Conservation (phyloP, 2,329 filamentous ascomycete genomes). For the Nothomitra cinnamomea region DNA sequence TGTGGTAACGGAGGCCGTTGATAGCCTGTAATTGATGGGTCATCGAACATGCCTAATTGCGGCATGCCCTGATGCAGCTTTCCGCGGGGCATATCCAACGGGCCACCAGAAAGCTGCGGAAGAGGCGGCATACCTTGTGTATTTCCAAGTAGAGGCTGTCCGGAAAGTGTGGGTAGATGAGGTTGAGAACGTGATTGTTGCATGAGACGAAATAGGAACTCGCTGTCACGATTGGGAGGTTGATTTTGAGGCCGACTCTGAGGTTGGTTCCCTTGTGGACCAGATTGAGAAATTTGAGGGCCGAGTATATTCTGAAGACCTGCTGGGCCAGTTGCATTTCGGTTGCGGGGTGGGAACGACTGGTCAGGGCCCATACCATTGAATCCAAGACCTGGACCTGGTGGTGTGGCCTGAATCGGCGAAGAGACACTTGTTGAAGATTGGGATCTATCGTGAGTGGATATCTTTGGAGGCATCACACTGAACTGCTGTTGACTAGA, state of each 20-base stretch:
- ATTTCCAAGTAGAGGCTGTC: not conserved
- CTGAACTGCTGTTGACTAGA: slow-evolving; percentile 28
- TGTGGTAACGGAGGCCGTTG: not conserved
- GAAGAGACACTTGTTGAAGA: slow-evolving; percentile 39
- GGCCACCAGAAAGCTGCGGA: slow-evolving; percentile 1
- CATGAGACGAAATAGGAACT: slow-evolving; percentile 78
- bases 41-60: not conserved
- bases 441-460: slow-evolving; percentile 46
- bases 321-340: slow-evolving; percentile 16
- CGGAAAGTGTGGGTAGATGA: not conserved
- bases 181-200: slow-evolving; percentile 28
- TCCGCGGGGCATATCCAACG: not conserved
- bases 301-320: slow-evolving; percentile 15
- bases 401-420: slow-evolving; percentile 30
- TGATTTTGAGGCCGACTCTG: not conserved
- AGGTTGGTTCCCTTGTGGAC: not conserved
- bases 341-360: slow-evolving; percentile 17
- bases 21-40: slow-evolving; percentile 1
- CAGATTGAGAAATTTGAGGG: slow-evolving; percentile 19
- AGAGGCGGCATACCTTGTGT: not conserved
- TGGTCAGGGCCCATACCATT: not conserved
- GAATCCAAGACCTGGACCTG: slow-evolving; percentile 22
- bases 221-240: slow-evolving; percentile 46
- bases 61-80: not conserved
- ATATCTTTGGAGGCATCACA: slow-evolving; percentile 23